Evolutionary conservation across 306 rosid genomes (phyloP).

Genomic region (Geum urbanum): DNA sequence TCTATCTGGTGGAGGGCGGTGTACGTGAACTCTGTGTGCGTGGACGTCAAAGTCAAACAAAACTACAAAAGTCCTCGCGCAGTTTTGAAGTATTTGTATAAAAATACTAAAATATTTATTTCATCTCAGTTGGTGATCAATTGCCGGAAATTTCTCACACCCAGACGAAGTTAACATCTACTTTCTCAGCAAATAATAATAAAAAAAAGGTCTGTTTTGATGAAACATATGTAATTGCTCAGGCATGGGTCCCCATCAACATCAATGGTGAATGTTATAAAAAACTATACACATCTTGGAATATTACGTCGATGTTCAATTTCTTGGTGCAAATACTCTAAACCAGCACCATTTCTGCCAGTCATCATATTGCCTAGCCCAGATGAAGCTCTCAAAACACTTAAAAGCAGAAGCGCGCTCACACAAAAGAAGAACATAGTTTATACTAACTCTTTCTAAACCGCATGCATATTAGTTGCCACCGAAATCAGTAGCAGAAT

Average conservation of each 20-base stretch:
- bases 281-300: neutral
- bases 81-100: too few relatives aligned
- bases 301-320: neutral
- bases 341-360: constrained; percentile 8
- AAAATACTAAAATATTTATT: too few relatives aligned
- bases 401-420: neutral
- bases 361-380: neutral
- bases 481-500: neutral
- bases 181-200: neutral
- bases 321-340: neutral
- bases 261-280: constrained; percentile 1
- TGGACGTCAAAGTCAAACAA: neutral
- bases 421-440: neutral
- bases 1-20: constrained; percentile 6
- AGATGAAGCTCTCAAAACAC: neutral
- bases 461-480: neutral
- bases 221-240: neutral
- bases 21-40: neutral
- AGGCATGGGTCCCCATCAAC: neutral
- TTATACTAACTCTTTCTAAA: neutral
- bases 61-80: too few relatives aligned
- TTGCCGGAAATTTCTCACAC: neutral
- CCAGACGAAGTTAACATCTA: neutral
- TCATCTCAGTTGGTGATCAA: neutral
- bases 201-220: neutral